Conservation (phyloP, 2,329 filamentous ascomycete genomes). For the Trichoderma sp. region DNA sequence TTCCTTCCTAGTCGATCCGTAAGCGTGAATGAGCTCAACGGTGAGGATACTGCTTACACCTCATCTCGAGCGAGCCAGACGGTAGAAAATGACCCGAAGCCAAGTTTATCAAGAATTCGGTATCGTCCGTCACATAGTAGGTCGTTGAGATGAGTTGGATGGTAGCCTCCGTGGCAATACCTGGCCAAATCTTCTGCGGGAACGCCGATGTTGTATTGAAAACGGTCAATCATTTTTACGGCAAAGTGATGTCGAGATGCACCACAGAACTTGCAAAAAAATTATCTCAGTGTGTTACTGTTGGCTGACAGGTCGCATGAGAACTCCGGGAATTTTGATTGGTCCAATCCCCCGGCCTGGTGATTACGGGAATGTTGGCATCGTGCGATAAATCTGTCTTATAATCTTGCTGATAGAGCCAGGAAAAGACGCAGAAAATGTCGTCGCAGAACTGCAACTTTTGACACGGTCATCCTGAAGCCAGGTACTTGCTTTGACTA, state of each 20-base stretch:
- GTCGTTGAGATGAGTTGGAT: not conserved
- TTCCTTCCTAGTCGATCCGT: not conserved
- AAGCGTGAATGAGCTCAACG: not conserved
- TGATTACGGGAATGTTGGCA: too few relatives aligned
- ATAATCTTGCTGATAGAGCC: too few relatives aligned
- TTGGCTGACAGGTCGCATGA: not conserved
- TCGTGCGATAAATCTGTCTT: too few relatives aligned
- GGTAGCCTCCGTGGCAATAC: not conserved
- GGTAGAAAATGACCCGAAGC: not conserved
- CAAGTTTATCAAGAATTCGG: not conserved
- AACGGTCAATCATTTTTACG: not conserved
- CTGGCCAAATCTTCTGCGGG: not conserved
- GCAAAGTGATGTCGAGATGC: not conserved
- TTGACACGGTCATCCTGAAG: too few relatives aligned
- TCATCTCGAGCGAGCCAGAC: not conserved
- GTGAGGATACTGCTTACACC: not conserved
- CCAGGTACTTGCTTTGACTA: too few relatives aligned
- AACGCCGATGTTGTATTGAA: not conserved
- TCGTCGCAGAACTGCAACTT: too few relatives aligned
- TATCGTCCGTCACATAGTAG: not conserved
- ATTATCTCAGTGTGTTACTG: not conserved
- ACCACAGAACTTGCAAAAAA: not conserved
- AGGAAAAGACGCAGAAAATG: too few relatives aligned
- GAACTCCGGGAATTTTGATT: too few relatives aligned
- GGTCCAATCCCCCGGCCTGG: too few relatives aligned